Percentiles rank a stretch among this genome's conserved stretches.
Conservation (phyloP, 257 asterid species). For the Fraxinus pennsylvanica region DNA sequence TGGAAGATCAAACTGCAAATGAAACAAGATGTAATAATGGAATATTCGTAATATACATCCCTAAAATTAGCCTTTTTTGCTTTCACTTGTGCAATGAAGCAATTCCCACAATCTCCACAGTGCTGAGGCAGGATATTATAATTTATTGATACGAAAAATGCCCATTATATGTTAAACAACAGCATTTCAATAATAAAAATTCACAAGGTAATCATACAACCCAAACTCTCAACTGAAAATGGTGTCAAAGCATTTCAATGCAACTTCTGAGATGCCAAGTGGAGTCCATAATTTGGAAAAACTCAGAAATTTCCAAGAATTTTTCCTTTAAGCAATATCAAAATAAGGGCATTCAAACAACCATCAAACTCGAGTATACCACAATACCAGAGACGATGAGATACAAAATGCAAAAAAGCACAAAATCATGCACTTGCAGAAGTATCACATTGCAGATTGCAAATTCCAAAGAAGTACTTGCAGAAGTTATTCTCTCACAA, state of each 20-base stretch:
- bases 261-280: not conserved
- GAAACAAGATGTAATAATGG: constrained; percentile 8
- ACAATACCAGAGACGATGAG: not conserved
- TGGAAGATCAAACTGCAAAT: constrained; percentile 67
- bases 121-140: not conserved
- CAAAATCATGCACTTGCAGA: not conserved
- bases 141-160: not conserved
- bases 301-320: not conserved
- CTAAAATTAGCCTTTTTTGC: not conserved
- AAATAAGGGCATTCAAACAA: not conserved
- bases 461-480: not conserved
- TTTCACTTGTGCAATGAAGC: not conserved
- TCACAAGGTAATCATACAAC: not conserved
- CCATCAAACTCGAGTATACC: not conserved
- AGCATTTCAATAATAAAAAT: not conserved
- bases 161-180: not conserved
- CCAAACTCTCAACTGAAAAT: not conserved
- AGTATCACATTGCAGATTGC: not conserved
- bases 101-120: not conserved
- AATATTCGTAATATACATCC: not conserved
- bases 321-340: not conserved
- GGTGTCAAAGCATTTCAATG: not conserved
- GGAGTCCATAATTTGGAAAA: not conserved
- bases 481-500: not conserved
- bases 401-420: not conserved